Evolutionary conservation across 768 basidiomycete species (phyloP).

Genomic region (Psilocybe azurescens): DNA sequence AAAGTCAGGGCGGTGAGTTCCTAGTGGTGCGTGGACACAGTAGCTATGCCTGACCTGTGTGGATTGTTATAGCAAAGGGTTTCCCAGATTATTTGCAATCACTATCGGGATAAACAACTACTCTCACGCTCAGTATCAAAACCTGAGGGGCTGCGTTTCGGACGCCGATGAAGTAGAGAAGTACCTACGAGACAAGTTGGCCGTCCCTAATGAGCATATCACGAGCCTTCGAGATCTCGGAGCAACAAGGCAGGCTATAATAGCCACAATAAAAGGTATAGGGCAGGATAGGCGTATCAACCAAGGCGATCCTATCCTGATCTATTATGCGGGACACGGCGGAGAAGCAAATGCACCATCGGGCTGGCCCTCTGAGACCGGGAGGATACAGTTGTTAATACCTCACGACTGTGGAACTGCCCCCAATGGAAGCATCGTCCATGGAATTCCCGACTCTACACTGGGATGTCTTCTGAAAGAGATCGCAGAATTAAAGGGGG

Average conservation of each 20-base stretch:
- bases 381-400: too few relatives aligned
- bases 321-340: conserved; percentile 73
- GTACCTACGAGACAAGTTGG: too few relatives aligned
- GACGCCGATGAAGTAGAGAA: neutral
- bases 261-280: too few relatives aligned
- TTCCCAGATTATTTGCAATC: conserved; percentile 4
- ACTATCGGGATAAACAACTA: conserved; percentile 11
- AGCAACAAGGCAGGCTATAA: too few relatives aligned
- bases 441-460: conserved; percentile 63
- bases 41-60: too few relatives aligned
- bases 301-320: conserved; percentile 58
- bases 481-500: conserved; percentile 54
- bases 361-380: conserved; percentile 44
- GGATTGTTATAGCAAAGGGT: neutral
- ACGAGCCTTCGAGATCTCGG: too few relatives aligned
- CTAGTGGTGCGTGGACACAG: too few relatives aligned
- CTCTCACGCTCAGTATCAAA: neutral
- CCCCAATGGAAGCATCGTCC: conserved; percentile 40
- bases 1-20: too few relatives aligned
- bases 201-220: too few relatives aligned
- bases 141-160: conserved; percentile 2
- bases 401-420: too few relatives aligned
- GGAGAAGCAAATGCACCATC: conserved; percentile 51
- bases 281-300: conserved; percentile 35
- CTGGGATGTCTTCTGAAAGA: conserved; percentile 54